These are phyloP conservation scores for Telfairia occidentalis DNA, from an alignment of 331 rosid species.

Conservation along the genomic window DNA sequence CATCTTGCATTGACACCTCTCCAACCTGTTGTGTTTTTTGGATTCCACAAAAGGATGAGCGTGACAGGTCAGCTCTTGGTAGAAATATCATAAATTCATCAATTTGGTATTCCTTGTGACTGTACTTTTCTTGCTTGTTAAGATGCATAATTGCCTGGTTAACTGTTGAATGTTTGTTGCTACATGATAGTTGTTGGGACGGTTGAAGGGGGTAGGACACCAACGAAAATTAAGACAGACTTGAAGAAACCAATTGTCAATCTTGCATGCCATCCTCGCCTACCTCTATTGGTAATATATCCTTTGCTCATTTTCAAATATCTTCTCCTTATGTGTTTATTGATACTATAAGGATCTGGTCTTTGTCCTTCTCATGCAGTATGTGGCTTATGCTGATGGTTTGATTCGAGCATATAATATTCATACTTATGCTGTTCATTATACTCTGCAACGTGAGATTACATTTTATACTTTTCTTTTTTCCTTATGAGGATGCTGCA, in stretches of 20 bases:
- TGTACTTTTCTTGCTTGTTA: background rate
- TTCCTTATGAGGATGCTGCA: constrained; percentile 21
- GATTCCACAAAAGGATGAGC: constrained; percentile 88
- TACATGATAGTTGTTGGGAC: constrained; percentile 86
- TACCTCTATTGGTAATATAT: constrained; percentile 57
- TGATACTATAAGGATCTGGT: constrained; percentile 15
- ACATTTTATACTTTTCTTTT: background rate
- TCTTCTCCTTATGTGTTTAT: background rate
- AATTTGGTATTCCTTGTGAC: background rate
- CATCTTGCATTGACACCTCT: constrained; percentile 94
- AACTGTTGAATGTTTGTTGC: constrained; percentile 23
- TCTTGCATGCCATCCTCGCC: constrained; percentile 99
- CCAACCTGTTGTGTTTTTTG: constrained; percentile 81
- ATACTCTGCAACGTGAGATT: constrained; percentile 85
- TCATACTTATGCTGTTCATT: constrained; percentile 86
- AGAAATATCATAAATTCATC: background rate
- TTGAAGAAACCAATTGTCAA: constrained; percentile 93
- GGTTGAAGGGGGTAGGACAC: constrained; percentile 89
- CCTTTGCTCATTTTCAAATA: background rate
- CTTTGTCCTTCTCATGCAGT: constrained; percentile 35
- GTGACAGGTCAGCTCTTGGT: constrained; percentile 61
- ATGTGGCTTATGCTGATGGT: constrained; percentile 95
- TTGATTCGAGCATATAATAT: constrained; percentile 92
- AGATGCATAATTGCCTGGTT: constrained; percentile 1
- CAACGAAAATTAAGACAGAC: constrained; percentile 94